A percentile compares a stretch with the other conserved stretches of the same genome.
phyloP scores from a whole-genome alignment of 495 filamentous ascomycete species.

The Sordaria brevicollis region DNA sequence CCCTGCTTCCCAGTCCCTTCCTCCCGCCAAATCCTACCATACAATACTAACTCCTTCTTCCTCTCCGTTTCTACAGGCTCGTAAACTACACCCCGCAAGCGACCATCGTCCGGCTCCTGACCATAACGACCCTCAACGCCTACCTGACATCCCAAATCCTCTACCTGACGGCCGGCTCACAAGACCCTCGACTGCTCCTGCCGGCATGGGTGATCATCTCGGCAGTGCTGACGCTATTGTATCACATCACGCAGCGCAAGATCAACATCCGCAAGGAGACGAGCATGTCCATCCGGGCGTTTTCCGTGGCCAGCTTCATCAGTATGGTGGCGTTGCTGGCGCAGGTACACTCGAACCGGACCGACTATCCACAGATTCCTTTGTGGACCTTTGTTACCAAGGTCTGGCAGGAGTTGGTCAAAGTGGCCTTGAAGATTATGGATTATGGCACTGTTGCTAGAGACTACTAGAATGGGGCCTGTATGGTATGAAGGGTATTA shows the following conservation, averaged over 20 bases:
- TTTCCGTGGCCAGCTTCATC: slow-evolving; percentile 65
- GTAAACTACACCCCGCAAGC: slow-evolving; percentile 79
- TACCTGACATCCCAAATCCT: slow-evolving; percentile 75
- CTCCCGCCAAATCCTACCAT: not conserved
- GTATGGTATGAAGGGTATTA: not conserved
- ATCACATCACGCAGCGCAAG: slow-evolving; percentile 73
- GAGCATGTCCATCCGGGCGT: slow-evolving; percentile 62
- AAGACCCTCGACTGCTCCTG: slow-evolving; percentile 67
- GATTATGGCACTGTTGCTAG: slow-evolving; percentile 20
- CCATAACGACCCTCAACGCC: slow-evolving; percentile 67
- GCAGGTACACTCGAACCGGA: slow-evolving; percentile 56
- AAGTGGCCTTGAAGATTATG: slow-evolving; percentile 15
- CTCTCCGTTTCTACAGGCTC: slow-evolving; percentile 42
- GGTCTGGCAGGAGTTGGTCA: slow-evolving; percentile 26
- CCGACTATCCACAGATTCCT: slow-evolving; percentile 54
- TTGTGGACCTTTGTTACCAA: slow-evolving; percentile 44
- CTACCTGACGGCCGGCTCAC: slow-evolving; percentile 61
- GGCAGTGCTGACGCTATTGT: slow-evolving; percentile 67
- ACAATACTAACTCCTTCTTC: not conserved
- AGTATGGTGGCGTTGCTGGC: slow-evolving; percentile 61
- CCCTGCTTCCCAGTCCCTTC: slow-evolving; percentile 10
- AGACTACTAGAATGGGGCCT: slow-evolving; percentile 6
- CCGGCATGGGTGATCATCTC: slow-evolving; percentile 82
- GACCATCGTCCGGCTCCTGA: slow-evolving; percentile 72
- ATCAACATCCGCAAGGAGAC: slow-evolving; percentile 76